Conservation (phyloP, 2,329 filamentous ascomycete species). For the Nannizzia gypsea region DNA sequence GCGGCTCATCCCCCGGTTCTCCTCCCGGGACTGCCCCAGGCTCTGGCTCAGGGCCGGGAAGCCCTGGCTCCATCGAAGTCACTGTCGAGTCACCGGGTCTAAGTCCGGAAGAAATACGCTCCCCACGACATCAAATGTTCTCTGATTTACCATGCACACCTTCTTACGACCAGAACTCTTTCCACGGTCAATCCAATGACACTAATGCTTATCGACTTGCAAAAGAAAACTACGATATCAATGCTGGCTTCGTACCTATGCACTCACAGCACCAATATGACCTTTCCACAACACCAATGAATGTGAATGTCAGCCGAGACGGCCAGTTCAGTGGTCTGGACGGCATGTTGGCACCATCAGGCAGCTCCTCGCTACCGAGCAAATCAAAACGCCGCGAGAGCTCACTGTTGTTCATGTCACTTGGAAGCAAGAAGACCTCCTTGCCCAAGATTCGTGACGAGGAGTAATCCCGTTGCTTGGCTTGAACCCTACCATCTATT, state of each 20-base stretch:
- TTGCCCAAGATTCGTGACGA: constrained; percentile 18
- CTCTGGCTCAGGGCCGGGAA: neutral
- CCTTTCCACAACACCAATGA: neutral
- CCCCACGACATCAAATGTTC: constrained; percentile 54
- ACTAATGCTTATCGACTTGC: constrained; percentile 16
- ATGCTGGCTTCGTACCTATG: constrained; percentile 39
- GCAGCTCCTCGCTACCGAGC: constrained; percentile 12
- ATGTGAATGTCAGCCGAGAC: neutral
- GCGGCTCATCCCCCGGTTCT: neutral
- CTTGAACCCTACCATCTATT: neutral
- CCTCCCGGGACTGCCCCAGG: neutral
- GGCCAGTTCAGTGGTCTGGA: constrained; percentile 24
- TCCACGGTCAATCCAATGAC: constrained; percentile 25
- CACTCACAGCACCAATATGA: constrained; percentile 25
- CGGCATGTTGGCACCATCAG: constrained; percentile 30
- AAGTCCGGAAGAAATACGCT: constrained; percentile 48
- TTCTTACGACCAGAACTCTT: constrained; percentile 47
- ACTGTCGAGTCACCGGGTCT: constrained; percentile 27
- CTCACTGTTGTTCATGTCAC: constrained; percentile 37
- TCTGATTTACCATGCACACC: constrained; percentile 51
- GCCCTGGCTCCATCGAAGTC: constrained; percentile 28
- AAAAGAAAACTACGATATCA: constrained; percentile 31
- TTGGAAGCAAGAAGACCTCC: constrained; percentile 22
- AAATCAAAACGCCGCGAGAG: constrained; percentile 40
- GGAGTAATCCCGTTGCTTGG: neutral